phyloP scores from a whole-genome alignment of 176 grass and related monocot species.

The Pharus latifolius region DNA sequence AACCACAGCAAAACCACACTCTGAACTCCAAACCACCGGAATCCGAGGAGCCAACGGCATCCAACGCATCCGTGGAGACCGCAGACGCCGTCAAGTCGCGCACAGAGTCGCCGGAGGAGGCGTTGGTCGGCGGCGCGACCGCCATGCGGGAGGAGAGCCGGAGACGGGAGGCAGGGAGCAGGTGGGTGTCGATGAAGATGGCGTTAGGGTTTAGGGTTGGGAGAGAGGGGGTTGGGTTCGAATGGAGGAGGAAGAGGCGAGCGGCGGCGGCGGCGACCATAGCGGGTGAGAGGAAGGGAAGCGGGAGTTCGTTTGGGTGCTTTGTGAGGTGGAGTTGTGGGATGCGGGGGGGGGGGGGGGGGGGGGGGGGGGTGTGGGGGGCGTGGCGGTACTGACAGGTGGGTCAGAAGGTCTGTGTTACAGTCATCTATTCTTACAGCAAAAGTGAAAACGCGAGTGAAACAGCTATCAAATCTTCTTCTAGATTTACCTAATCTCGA shows the following conservation, averaged over 20 bases:
- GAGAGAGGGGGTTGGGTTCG: background rate
- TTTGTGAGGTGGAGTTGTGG: too few relatives aligned
- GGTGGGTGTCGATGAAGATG: background rate
- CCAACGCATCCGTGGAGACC: background rate
- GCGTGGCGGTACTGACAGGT: background rate
- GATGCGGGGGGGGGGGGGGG: too few relatives aligned
- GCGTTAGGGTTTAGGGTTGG: background rate
- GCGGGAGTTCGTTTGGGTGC: slow-evolving; percentile 12
- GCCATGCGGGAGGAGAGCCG: slow-evolving; percentile 18
- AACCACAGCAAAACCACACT: background rate
- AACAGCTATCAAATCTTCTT: too few relatives aligned
- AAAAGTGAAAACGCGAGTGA: too few relatives aligned
- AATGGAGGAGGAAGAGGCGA: slow-evolving; percentile 12
- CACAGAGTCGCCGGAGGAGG: background rate
- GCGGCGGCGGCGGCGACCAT: slow-evolving; percentile 21
- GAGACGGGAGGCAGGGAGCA: background rate
- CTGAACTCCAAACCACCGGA: background rate
- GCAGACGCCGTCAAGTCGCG: slow-evolving; percentile 21
- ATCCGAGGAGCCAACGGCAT: too few relatives aligned
- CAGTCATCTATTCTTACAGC: too few relatives aligned
- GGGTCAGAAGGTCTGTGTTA: background rate
- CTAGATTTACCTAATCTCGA: too few relatives aligned
- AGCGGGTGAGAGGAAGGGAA: background rate
- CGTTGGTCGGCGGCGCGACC: background rate
- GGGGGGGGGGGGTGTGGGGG: background rate